phyloP scores from a whole-genome alignment of 192 early-diverging fungal species.

The Gamsiella multidivaricata region DNA sequence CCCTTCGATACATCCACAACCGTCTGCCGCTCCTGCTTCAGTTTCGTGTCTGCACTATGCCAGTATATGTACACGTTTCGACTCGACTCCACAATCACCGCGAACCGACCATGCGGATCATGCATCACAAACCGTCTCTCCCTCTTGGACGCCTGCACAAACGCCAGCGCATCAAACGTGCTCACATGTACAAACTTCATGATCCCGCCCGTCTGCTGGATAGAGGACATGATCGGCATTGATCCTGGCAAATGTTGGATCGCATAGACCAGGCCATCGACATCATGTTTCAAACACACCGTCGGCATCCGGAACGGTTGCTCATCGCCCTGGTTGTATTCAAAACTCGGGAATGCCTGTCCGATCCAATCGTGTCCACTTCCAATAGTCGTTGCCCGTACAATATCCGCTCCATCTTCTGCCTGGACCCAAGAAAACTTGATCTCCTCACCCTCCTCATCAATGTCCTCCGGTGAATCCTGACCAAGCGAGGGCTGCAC shows the following conservation, averaged over 20 bases:
- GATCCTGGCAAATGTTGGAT: slow-evolving; percentile 42
- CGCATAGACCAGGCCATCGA: slow-evolving; percentile 76
- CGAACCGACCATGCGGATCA: slow-evolving; percentile 61
- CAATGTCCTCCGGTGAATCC: slow-evolving; percentile 51
- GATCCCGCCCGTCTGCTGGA: slow-evolving; percentile 27
- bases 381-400: slow-evolving; percentile 56
- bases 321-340: slow-evolving; percentile 34
- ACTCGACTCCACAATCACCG: slow-evolving; percentile 62
- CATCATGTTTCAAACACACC: slow-evolving; percentile 72
- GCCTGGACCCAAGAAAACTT: slow-evolving; percentile 58
- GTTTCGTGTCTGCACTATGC: slow-evolving; percentile 37
- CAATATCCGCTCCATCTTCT: slow-evolving; percentile 51
- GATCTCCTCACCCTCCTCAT: slow-evolving; percentile 57
- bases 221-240: neutral
- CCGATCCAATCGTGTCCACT: slow-evolving; percentile 73
- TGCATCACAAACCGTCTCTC: slow-evolving; percentile 72
- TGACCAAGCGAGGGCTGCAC: slow-evolving; percentile 19
- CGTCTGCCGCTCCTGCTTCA: slow-evolving; percentile 51
- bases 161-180: slow-evolving; percentile 76
- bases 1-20: slow-evolving; percentile 60
- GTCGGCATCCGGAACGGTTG: slow-evolving; percentile 56
- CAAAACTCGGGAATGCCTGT: slow-evolving; percentile 44
- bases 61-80: slow-evolving; percentile 65
- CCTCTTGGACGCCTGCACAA: slow-evolving; percentile 80
- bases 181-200: slow-evolving; percentile 59